Evolutionary conservation across 2,329 filamentous ascomycete species (phyloP).

Genomic region (Thielaviopsis populi): DNA sequence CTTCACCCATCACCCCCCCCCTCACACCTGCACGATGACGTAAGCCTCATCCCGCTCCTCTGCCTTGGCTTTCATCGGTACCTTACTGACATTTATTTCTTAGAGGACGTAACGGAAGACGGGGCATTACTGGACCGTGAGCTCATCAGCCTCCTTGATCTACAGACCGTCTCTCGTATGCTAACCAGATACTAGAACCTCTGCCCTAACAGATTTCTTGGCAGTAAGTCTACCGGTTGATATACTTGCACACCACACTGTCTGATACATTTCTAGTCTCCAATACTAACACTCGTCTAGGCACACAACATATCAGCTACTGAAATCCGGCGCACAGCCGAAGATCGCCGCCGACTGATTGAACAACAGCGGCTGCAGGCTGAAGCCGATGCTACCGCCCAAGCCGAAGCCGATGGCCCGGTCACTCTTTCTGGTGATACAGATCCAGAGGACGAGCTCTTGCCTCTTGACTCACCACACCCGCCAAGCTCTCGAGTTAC

Average conservation of each 20-base stretch:
- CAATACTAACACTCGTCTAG: constrained; percentile 24
- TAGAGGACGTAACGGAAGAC: not conserved
- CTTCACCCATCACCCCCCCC: no score
- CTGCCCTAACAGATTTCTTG: constrained; percentile 39
- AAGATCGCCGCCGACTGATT: constrained; percentile 30
- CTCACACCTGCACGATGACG: not conserved
- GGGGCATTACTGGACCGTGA: constrained; percentile 15
- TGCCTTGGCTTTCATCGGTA: not conserved
- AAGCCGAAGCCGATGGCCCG: not conserved
- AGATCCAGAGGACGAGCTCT: not conserved
- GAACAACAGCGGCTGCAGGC: constrained; percentile 20
- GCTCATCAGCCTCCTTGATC: constrained; percentile 39
- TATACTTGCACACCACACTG: no score
- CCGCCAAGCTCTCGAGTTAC: not conserved
- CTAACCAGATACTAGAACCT: constrained; percentile 27
- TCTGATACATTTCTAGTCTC: not conserved
- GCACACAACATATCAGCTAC: constrained; percentile 56
- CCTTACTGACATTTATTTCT: not conserved
- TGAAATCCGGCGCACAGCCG: constrained; percentile 37
- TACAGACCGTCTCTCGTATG: constrained; percentile 19
- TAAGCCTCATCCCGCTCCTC: not conserved
- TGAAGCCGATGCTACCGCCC: constrained; percentile 5
- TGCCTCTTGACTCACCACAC: not conserved
- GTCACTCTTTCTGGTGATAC: not conserved
- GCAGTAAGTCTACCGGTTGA: constrained; percentile 25